Evolutionary conservation across 2,329 filamentous ascomycete genomes (phyloP).

Genomic region (Colletotrichum abscissum): DNA sequence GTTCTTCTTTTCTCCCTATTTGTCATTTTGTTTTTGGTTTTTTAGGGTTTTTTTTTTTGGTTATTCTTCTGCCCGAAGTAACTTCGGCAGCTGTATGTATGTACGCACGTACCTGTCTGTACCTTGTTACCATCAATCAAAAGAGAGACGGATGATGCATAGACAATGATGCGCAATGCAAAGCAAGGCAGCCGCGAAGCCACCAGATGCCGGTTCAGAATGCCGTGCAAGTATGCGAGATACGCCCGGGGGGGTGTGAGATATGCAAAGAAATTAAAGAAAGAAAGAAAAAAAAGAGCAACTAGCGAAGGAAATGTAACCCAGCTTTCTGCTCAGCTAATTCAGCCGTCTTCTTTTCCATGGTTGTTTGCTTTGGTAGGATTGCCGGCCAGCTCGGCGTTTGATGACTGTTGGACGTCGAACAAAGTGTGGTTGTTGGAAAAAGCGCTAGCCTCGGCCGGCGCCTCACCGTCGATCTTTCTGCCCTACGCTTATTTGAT

Average conservation of each 20-base stretch:
- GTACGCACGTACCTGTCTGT: constrained; percentile 8
- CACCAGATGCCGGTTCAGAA: neutral
- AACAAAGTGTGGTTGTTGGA: neutral
- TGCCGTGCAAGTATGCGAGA: neutral
- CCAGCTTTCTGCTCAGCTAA: neutral
- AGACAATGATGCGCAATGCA: neutral
- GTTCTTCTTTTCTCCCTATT: neutral
- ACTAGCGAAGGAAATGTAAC: neutral
- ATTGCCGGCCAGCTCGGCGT: neutral
- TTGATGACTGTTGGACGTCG: neutral
- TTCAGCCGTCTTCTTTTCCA: neutral
- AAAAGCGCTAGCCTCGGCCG: constrained; percentile 8
- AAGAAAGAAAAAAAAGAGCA: neutral
- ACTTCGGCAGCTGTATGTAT: neutral
- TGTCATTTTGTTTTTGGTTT: neutral
- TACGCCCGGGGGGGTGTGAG: neutral
- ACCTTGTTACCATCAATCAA: neutral
- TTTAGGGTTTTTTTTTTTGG: neutral
- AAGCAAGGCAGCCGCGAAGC: neutral
- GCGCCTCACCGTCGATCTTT: constrained; percentile 32
- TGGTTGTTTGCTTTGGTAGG: neutral
- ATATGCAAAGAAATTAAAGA: neutral
- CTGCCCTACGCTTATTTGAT: constrained; percentile 31
- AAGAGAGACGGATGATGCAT: constrained; percentile 14
- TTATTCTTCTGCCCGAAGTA: neutral